These are phyloP conservation scores for Blastobotrys muscicola DNA, from an alignment of 805 yeast species.

Conservation along the genomic window DNA sequence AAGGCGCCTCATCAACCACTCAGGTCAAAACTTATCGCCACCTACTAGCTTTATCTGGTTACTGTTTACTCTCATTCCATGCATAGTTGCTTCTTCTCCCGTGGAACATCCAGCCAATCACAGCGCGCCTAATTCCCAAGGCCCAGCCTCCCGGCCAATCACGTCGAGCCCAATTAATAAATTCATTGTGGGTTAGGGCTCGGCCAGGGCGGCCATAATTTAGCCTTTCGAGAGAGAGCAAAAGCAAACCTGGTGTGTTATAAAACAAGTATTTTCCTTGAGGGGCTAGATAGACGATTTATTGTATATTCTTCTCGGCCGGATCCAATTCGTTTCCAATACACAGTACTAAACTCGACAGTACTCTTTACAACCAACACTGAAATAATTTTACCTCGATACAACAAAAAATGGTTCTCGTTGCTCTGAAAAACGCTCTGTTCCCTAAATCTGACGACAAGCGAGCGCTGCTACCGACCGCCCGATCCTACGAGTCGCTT, in stretches of 20 bases:
- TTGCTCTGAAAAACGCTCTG: slow-evolving; percentile 24
- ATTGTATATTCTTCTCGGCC: too few species aligned
- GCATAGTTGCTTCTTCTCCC: neutral
- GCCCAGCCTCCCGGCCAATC: too few species aligned
- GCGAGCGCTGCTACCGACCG: slow-evolving; percentile 25
- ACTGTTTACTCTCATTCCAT: neutral
- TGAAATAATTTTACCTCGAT: neutral
- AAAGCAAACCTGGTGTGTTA: too few species aligned
- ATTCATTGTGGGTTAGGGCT: too few species aligned
- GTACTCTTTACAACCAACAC: neutral
- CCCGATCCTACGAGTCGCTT: slow-evolving; percentile 17
- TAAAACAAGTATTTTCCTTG: too few species aligned
- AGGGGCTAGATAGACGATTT: too few species aligned
- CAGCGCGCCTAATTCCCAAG: slow-evolving; percentile 1
- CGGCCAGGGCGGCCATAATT: too few species aligned
- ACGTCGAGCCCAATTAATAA: too few species aligned
- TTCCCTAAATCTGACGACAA: slow-evolving; percentile 17
- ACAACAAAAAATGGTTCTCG: slow-evolving; percentile 27
- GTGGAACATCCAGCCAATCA: slow-evolving; percentile 2
- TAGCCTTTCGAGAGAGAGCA: too few species aligned
- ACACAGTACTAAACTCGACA: too few species aligned
- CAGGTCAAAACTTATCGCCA: neutral
- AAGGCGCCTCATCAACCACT: too few species aligned
- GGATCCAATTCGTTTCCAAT: too few species aligned
- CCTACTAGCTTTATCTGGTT: neutral